Evolutionary conservation across 352 stramenopile genomes (phyloP).

Genomic region (Globisporangium cederbergense): DNA sequence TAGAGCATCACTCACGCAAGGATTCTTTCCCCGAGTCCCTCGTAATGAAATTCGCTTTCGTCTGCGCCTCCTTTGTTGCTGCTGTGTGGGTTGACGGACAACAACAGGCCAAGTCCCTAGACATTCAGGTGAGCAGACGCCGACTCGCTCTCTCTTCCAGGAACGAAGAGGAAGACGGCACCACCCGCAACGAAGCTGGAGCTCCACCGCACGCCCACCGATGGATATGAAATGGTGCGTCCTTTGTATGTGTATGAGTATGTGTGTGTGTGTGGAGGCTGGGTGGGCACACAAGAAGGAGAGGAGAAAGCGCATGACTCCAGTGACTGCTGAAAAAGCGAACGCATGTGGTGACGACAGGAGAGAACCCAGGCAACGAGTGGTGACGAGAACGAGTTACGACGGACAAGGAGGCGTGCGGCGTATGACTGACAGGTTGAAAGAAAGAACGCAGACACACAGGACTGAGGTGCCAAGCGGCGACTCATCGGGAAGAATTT

Average conservation of each 20-base stretch:
- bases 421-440: too few species aligned
- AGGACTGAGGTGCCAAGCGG: neutral
- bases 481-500: neutral
- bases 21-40: neutral
- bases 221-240: slow-evolving; percentile 51
- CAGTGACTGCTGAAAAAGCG: neutral
- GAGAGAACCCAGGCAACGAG: neutral
- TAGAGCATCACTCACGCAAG: neutral
- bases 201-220: slow-evolving; percentile 29
- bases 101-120: neutral
- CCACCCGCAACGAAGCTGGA: slow-evolving; percentile 38
- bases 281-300: neutral
- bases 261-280: neutral
- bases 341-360: neutral
- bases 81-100: slow-evolving; percentile 1
- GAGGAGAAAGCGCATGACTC: neutral
- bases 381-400: neutral
- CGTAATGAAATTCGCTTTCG: neutral
- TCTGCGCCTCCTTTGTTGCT: too few species aligned
- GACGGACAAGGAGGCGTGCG: neutral
- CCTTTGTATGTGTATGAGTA: neutral
- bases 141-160: neutral
- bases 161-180: neutral
- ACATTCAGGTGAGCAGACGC: neutral
- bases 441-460: too few species aligned